Evolutionary conservation across 192 early-diverging fungal genomes (phyloP), one percentile per base, ranked within the genome.

Genomic region (Coemansia sp.): DNA sequence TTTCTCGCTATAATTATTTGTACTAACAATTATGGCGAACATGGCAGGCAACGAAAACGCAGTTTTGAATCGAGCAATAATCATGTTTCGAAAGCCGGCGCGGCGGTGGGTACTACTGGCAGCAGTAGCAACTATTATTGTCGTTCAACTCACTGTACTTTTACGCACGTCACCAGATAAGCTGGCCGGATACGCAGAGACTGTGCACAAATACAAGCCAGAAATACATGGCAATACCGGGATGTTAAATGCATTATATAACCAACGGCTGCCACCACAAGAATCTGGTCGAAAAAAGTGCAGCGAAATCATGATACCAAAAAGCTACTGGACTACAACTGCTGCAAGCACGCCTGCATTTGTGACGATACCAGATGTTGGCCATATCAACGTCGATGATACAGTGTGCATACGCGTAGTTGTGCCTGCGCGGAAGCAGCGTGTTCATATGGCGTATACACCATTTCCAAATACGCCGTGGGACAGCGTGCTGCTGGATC

Each of bases 331-430:
- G 52, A 32, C 23, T 9, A 14, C 27, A 11, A 17, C 12, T 0
- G 22, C 52, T 7, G 52, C 41, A n/a, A n/a, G 5, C 41, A 45
- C 41, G 41, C 41, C 22, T 11, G 45, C 70, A 1, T 65, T 72
- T 58, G 70, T 72, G 11, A 35, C 56, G 23, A 66, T 72, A 5
- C 63, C 63, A 3, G 27, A 56, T 23, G 8, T 25, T 1, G 43
- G 24, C 15, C 4, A 6, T 0, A 45, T 72, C 17, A 23, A 51
- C n/a, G n/a, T 58, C 11, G 75, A 69, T 15, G 66, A 82, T 2
- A 65, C 67, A 1, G 50, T 82, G 1, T 84, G 83, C 24, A 53
- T 84, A 2, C 67, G 83, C n/a, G 66, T 79, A 8, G 69, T 84
- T 14, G 69, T 84, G 10, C 80, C 80, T 2, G 72, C 64, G 21